Evolutionary conservation across 2,329 filamentous ascomycete species (phyloP), one percentile per base, ranked within the genome.

Genomic region (Colletotrichum gigasporum): DNA sequence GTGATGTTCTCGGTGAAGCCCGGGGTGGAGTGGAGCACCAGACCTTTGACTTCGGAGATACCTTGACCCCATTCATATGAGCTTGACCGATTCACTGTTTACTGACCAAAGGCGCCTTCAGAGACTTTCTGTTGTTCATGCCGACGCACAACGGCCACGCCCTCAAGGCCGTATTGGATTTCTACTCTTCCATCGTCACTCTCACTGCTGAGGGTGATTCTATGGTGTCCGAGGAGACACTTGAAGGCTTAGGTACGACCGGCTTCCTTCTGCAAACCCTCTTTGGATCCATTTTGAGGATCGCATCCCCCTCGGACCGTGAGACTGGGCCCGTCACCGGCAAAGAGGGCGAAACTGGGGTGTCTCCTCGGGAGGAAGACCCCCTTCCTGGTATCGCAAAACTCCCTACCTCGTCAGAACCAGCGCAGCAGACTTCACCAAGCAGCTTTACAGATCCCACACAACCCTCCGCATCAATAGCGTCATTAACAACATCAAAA

Each of bases 131-230:
- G 24, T 87, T 98, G 44, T 98, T 98, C 79, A 91, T 98, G 81
- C 89, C 89, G 18, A 81, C 81, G 63, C 73, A 80, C 65, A 85
- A 90, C 68, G 83, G 88, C 69, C 85, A 86, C 60, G 88, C 91
- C 68, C 85, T 99, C 44, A 89, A 90, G 74, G 90, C 92, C 55
- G 91, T 97, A 58, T 83, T 97, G 71, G 94, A 93, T 53, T 98
- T 96, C 79, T 99, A 97, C 79, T 90, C 92, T 63, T 91, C 93
- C 50, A 92, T 95, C 70, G 90, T 96, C 74, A 94, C 92, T 78
- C 85, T 99, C 75, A 97, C 93, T 73, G 85, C 93, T 66, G 96
- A 99, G 84, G 96, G 96, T 77, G 96, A 98, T 82, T 96, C 96
- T 70, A 86, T 92, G 72, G 90, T 98, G 72, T 93, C 90, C 82